phyloP scores from a whole-genome alignment of 495 filamentous ascomycete species.

The Xylaria telfairii region DNA sequence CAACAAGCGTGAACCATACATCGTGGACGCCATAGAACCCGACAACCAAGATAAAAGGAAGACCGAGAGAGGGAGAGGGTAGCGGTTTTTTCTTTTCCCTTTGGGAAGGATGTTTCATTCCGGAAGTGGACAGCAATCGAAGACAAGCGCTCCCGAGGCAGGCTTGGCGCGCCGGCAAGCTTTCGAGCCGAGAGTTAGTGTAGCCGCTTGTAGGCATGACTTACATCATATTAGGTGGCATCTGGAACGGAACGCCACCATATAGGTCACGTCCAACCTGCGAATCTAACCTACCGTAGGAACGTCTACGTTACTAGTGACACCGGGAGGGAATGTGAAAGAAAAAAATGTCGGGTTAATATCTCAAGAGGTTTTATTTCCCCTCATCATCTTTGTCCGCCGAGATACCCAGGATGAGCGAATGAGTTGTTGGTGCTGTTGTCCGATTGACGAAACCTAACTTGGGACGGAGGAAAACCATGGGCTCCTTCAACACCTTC shows the following conservation, averaged over 20 bases:
- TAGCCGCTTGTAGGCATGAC: slow-evolving; percentile 7
- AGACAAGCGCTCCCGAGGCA: not conserved
- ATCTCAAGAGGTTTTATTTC: not conserved
- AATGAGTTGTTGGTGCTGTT: not conserved
- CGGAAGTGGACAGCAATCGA: slow-evolving; percentile 8
- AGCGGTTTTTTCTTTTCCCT: not conserved
- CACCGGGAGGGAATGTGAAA: not conserved
- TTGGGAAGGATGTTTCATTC: slow-evolving; percentile 20
- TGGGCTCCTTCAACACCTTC: slow-evolving; percentile 12
- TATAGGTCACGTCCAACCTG: not conserved
- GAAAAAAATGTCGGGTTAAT: not conserved
- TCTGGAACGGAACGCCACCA: not conserved
- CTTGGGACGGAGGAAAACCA: slow-evolving; percentile 3
- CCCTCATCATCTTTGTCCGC: not conserved
- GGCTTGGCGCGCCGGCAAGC: slow-evolving; percentile 24
- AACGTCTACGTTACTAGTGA: not conserved
- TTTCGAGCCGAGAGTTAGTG: slow-evolving; percentile 23
- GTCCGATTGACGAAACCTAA: not conserved
- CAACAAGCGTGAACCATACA: not conserved
- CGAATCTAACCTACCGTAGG: not conserved
- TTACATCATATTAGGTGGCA: not conserved
- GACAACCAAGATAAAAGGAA: not conserved
- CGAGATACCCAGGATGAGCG: not conserved
- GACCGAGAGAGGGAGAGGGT: not conserved
- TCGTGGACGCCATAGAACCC: not conserved